Base-by-base conservation (phyloP, 1,139 yeast species). In the Pichia sp. region DNA sequence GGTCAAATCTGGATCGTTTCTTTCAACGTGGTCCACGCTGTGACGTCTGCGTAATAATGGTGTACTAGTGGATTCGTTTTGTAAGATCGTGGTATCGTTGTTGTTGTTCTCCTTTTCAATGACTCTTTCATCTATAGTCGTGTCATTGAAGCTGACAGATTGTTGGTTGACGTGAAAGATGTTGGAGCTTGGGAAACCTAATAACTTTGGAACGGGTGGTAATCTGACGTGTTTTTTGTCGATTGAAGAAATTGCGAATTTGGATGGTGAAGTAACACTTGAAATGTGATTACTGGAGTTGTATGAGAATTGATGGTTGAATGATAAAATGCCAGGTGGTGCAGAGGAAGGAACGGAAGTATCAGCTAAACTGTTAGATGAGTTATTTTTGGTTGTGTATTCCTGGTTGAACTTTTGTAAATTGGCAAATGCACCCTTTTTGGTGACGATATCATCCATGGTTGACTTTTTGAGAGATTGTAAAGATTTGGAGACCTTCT, bases 131-230 rank as follows among this genome's bases (percentile, higher is more conserved):
- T 40, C 40, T 30, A 35, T 35, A 6, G 44, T 41, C 4, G 39
- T 27, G 15, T 41, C 44, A n/a, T 34, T 22, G 24, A 28, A 28
- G 17, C 22, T 27, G 4, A 12, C 12, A 6, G n/a, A n/a, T n/a
- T 15, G 18, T 18, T 8, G 12, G n/a, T 14, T 8, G 5, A 38
- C 17, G 9, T 38, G 40, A 10, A 38, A 38, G 22, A 38, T 38
- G 24, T 38, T 38, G 4, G 32, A 15, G 3, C 19, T 12, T 19
- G 40, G 22, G 6, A 27, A 38, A 21, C 33, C 40, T 31, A 45
- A 30, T 11, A 48, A 30, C 38, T 55, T 55, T 3, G 63, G 61
- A 11, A 60, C 45, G 12, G 65, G 65, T 5, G 65, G 65, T 20
- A 61, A 41, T 44, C 51, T 59, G 36, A 53, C 47, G 15, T 15